Evolutionary conservation across 2,329 filamentous ascomycete species (phyloP).

Genomic region (Colletotrichum sp.): DNA sequence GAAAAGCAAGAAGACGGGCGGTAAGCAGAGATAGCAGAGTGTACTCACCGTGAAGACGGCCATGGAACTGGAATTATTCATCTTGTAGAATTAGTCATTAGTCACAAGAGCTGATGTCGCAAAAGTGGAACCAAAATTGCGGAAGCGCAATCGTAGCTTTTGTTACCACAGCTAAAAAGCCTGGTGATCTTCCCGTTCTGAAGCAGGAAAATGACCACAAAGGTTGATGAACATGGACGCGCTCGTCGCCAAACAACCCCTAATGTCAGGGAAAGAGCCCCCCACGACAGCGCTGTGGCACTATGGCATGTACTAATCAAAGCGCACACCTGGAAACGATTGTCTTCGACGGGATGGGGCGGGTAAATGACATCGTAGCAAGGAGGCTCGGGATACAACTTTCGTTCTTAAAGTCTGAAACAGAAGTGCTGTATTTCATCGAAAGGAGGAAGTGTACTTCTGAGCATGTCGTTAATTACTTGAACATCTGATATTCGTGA

Average conservation of each 20-base stretch:
- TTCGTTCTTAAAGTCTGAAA: background rate
- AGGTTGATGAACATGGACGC: background rate
- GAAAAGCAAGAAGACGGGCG: too few relatives aligned
- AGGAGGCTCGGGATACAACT: background rate
- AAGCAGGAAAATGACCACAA: background rate
- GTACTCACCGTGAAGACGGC: background rate
- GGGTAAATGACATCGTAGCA: background rate
- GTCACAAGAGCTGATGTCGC: background rate
- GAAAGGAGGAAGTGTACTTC: background rate
- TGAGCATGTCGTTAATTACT: background rate
- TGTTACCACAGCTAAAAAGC: background rate
- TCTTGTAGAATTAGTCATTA: too few relatives aligned
- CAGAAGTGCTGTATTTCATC: background rate
- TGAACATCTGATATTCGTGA: accelerated
- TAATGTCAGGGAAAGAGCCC: background rate
- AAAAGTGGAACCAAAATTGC: too few relatives aligned
- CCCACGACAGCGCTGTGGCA: background rate
- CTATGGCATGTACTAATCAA: background rate
- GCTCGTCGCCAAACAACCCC: background rate
- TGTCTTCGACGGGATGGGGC: background rate
- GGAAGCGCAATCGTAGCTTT: too few relatives aligned
- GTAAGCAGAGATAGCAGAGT: too few relatives aligned
- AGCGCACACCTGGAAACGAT: background rate
- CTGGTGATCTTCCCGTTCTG: background rate
- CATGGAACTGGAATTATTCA: background rate